phyloP scores from a whole-genome alignment of 805 yeast genomes.

The Allodekkera sacchari region DNA sequence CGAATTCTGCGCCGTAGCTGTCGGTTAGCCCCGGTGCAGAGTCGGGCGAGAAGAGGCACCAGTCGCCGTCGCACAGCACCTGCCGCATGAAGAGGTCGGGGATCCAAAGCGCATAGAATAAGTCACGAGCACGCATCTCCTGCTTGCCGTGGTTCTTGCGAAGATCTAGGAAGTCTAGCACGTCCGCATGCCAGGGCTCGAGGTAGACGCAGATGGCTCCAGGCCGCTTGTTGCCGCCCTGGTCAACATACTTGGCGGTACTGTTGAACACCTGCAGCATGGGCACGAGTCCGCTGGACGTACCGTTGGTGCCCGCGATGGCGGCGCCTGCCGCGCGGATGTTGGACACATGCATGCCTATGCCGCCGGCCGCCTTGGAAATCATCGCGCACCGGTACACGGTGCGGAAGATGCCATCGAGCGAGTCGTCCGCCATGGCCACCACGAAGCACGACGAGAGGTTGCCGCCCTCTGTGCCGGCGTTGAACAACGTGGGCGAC shows the following conservation, averaged over 20 bases:
- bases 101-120: constrained; percentile 91
- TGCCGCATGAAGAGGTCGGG: constrained; percentile 92
- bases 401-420: constrained; percentile 90
- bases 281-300: constrained; percentile 90
- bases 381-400: constrained; percentile 82
- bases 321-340: constrained; percentile 81
- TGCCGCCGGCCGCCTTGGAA: constrained; percentile 93
- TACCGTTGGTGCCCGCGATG: constrained; percentile 88
- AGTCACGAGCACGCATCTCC: constrained; percentile 86
- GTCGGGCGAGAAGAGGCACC: constrained; percentile 89
- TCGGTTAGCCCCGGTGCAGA: constrained; percentile 83
- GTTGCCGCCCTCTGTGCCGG: constrained; percentile 80
- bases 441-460: constrained; percentile 89
- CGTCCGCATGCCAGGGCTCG: constrained; percentile 96
- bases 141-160: constrained; percentile 94
- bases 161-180: constrained; percentile 77
- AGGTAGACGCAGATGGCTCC: constrained; percentile 93
- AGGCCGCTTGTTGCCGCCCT: constrained; percentile 97
- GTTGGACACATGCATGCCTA: constrained; percentile 84
- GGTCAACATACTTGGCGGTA: constrained; percentile 95
- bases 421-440: constrained; percentile 90
- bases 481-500: constrained; percentile 89
- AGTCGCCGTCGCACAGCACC: constrained; percentile 67
- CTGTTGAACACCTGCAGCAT: constrained; percentile 92
- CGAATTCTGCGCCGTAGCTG: constrained; percentile 79